Percentiles rank a stretch among this genome's conserved stretches.
Conservation (phyloP, 371 early-diverging fungal genomes). For the Enterospora canceri region DNA sequence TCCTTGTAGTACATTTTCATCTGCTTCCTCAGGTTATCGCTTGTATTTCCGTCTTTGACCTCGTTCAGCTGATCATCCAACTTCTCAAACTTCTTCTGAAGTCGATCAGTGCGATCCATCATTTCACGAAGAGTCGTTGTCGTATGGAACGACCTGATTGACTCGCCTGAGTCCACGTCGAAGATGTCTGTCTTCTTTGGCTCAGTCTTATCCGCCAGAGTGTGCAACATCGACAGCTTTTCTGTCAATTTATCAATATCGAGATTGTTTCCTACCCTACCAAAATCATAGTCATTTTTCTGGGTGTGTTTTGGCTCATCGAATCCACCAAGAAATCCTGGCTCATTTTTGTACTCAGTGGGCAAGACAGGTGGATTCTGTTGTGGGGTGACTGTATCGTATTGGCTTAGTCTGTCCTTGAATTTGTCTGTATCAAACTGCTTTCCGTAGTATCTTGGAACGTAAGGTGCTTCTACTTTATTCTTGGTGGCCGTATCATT, state of each 20-base stretch:
- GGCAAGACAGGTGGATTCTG: too few species aligned
- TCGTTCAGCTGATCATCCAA: slow-evolving; percentile 50
- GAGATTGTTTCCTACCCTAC: too few species aligned
- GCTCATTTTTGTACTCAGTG: too few species aligned
- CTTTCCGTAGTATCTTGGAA: too few species aligned
- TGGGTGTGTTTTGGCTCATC: too few species aligned
- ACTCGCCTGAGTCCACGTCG: slow-evolving; percentile 19
- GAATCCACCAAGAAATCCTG: too few species aligned
- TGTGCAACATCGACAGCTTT: background rate
- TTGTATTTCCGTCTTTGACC: slow-evolving; percentile 40
- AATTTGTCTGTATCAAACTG: too few species aligned
- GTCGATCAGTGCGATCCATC: slow-evolving; percentile 49
- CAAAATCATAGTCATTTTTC: too few species aligned
- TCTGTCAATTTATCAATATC: background rate
- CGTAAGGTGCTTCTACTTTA: too few species aligned
- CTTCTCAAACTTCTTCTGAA: slow-evolving; percentile 50
- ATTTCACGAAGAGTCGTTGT: slow-evolving; percentile 53
- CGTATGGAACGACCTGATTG: slow-evolving; percentile 43
- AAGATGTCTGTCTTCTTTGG: background rate
- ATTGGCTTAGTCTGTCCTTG: too few species aligned
- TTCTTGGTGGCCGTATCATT: too few species aligned
- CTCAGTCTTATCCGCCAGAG: background rate
- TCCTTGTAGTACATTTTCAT: slow-evolving; percentile 40
- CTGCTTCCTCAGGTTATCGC: slow-evolving; percentile 33
- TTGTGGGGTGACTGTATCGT: too few species aligned